These are phyloP conservation scores for Cairneyella variabilis DNA, from an alignment of 495 filamentous ascomycete genomes.

Conservation along the genomic window DNA sequence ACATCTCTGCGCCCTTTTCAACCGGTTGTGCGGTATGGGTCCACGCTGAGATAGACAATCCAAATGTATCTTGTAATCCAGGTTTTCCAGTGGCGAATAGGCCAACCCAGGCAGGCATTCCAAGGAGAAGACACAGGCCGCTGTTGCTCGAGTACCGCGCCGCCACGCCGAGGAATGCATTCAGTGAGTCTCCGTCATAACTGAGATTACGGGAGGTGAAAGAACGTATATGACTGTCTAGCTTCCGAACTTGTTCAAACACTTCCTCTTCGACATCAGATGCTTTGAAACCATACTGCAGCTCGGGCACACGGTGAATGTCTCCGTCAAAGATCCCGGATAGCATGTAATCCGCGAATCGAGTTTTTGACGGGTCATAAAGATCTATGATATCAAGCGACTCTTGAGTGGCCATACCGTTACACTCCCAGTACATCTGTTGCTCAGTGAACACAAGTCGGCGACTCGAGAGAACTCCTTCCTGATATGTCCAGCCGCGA, in stretches of 20 bases:
- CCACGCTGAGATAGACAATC: neutral
- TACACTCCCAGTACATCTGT: constrained; percentile 37
- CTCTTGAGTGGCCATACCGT: neutral
- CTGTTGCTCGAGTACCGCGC: neutral
- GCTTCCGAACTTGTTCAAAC: neutral
- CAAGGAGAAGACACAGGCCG: neutral
- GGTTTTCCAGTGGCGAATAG: neutral
- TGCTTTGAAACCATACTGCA: neutral
- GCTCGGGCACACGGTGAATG: neutral
- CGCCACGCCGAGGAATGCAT: neutral
- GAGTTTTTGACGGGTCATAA: neutral
- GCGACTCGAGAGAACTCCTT: constrained; percentile 31
- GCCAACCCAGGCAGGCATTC: neutral
- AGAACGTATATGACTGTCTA: neutral
- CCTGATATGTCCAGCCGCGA: constrained; percentile 41
- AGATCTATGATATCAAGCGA: neutral
- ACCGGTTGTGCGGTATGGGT: neutral
- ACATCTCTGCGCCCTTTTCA: neutral
- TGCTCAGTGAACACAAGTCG: constrained; percentile 31
- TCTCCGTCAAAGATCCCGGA: neutral
- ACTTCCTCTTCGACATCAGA: neutral
- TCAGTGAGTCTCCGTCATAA: neutral
- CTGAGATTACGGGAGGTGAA: neutral
- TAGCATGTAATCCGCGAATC: neutral
- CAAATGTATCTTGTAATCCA: neutral